phyloP scores from a whole-genome alignment of 352 stramenopile genomes.

The Pythium brachiatum region DNA sequence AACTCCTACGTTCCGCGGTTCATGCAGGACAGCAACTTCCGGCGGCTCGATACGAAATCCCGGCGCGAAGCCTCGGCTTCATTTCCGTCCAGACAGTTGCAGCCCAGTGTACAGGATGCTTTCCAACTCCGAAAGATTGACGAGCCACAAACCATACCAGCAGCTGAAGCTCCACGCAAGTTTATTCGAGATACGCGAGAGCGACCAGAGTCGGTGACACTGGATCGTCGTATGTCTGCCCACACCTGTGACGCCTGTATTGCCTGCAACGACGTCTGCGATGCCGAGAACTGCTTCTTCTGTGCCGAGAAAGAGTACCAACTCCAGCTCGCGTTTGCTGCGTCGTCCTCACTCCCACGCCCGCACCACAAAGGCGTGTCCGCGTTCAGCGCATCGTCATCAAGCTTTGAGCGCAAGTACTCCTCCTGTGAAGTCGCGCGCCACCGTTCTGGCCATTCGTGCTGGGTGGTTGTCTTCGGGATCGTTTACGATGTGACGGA shows the following conservation, averaged over 20 bases:
- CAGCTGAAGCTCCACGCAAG: background rate
- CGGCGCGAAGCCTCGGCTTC: background rate
- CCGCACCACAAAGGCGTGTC: background rate
- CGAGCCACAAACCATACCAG: background rate
- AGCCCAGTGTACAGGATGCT: background rate
- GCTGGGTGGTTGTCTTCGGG: slow-evolving; percentile 89
- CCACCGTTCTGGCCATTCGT: slow-evolving; percentile 79
- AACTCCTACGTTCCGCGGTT: slow-evolving; percentile 11
- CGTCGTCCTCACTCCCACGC: slow-evolving; percentile 10
- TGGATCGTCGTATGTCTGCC: slow-evolving; percentile 19
- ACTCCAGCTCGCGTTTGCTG: slow-evolving; percentile 44
- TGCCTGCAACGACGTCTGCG: slow-evolving; percentile 74
- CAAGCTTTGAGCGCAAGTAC: slow-evolving; percentile 55
- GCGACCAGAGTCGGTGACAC: background rate
- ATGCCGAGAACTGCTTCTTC: slow-evolving; percentile 60
- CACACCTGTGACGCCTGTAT: slow-evolving; percentile 75
- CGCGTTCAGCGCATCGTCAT: slow-evolving; percentile 11
- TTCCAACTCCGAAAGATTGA: background rate
- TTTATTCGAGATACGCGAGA: background rate
- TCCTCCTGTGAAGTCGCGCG: slow-evolving; percentile 88
- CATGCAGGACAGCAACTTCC: slow-evolving; percentile 23
- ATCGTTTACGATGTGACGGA: slow-evolving; percentile 91
- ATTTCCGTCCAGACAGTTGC: background rate
- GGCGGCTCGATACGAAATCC: slow-evolving; percentile 8
- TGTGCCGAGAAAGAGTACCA: slow-evolving; percentile 78